Evolutionary conservation across 352 stramenopile genomes (phyloP).

Genomic region (Pythium myriotylum): DNA sequence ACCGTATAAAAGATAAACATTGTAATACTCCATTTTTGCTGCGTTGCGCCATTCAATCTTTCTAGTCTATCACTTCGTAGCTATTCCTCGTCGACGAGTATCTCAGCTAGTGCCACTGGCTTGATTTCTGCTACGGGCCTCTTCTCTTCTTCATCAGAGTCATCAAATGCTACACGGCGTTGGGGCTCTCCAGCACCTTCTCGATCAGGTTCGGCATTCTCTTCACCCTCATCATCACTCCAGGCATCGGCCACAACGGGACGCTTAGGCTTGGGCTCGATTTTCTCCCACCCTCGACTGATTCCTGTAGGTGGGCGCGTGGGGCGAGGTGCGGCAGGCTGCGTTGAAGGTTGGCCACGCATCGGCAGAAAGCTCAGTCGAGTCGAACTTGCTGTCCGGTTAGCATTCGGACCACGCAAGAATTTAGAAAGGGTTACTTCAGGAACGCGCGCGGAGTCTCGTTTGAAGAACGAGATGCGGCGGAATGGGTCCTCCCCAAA

Average conservation of each 20-base stretch:
- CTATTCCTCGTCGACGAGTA: constrained; percentile 17
- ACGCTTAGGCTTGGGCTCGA: constrained; percentile 39
- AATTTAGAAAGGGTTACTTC: constrained; percentile 58
- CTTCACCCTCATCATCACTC: constrained; percentile 71
- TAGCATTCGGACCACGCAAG: constrained; percentile 35
- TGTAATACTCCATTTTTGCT: constrained; percentile 5
- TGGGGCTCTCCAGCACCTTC: neutral
- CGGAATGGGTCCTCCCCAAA: constrained; percentile 73
- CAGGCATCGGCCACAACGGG: constrained; percentile 66
- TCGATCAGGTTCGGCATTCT: no score
- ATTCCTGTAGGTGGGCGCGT: constrained; percentile 35
- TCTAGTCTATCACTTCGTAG: constrained; percentile 9
- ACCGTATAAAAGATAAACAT: constrained; percentile 18
- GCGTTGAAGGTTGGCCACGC: constrained; percentile 31
- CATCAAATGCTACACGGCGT: neutral
- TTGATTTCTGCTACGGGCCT: constrained; percentile 10
- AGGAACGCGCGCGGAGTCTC: constrained; percentile 50
- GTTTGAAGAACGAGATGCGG: constrained; percentile 81
- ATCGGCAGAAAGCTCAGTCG: constrained; percentile 66
- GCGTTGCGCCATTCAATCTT: neutral
- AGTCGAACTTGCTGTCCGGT: constrained; percentile 26
- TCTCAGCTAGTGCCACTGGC: constrained; percentile 10
- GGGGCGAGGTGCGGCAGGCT: constrained; percentile 22
- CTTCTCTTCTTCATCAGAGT: constrained; percentile 22
- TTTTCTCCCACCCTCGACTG: constrained; percentile 75